These are phyloP conservation scores for Calocera viscosa DNA, from an alignment of 768 basidiomycete genomes.

Conservation along the genomic window DNA sequence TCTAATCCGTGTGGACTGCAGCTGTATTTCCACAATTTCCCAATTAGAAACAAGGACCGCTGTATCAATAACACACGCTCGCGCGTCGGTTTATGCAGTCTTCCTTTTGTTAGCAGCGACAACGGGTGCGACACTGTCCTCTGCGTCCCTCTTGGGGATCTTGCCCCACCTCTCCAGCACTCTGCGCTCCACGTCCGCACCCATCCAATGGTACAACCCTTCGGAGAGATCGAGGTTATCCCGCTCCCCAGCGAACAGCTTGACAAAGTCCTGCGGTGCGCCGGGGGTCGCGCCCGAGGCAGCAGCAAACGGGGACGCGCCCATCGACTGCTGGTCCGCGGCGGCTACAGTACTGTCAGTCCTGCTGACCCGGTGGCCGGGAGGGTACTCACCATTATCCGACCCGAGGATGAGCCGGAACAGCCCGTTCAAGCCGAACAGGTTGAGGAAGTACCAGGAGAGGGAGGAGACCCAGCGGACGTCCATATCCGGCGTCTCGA, in stretches of 20 bases:
- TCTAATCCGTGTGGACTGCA: neutral
- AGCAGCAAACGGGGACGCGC: conserved; percentile 52
- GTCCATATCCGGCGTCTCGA: conserved; percentile 92
- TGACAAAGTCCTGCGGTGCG: conserved; percentile 72
- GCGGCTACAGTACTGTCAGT: conserved; percentile 55
- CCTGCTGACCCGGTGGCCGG: too few relatives aligned
- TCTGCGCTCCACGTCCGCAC: conserved; percentile 64
- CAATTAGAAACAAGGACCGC: neutral
- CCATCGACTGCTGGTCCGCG: conserved; percentile 57
- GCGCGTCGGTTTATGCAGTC: neutral
- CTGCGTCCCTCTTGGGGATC: conserved; percentile 23
- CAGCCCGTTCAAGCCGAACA: conserved; percentile 91
- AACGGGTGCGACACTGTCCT: neutral
- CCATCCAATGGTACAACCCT: conserved; percentile 72
- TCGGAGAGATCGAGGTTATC: conserved; percentile 90
- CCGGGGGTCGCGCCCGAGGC: conserved; percentile 36
- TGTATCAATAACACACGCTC: neutral
- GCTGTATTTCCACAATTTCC: neutral
- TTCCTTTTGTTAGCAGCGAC: neutral
- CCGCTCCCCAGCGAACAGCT: conserved; percentile 79
- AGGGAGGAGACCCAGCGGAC: conserved; percentile 98
- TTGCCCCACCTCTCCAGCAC: conserved; percentile 69
- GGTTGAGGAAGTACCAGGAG: conserved; percentile 98
- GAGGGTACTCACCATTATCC: conserved; percentile 58
- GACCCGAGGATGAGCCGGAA: conserved; percentile 86